phyloP scores from a whole-genome alignment of 1,139 yeast species.

The Candida sanyaensis region DNA sequence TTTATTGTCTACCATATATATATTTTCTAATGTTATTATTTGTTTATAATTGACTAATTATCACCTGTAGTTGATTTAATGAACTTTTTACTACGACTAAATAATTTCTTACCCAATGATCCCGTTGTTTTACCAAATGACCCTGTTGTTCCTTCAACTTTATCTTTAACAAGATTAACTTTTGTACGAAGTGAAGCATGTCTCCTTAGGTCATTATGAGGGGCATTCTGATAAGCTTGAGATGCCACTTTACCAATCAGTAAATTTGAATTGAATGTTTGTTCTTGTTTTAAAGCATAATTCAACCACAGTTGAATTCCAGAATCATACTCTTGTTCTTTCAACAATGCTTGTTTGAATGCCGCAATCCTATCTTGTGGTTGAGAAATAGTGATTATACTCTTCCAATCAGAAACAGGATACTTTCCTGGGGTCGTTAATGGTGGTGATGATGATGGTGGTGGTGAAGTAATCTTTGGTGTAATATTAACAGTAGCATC shows the following conservation, averaged over 20 bases:
- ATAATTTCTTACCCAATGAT: slow-evolving; percentile 44
- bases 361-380: slow-evolving; percentile 43
- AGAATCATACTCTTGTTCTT: slow-evolving; percentile 43
- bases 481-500: not conserved
- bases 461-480: slow-evolving; percentile 3
- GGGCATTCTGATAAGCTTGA: slow-evolving; percentile 49
- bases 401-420: slow-evolving; percentile 47
- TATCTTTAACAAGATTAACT: slow-evolving; percentile 46
- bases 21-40: not conserved
- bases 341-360: slow-evolving; percentile 41
- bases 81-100: slow-evolving; percentile 42
- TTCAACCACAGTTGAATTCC: slow-evolving; percentile 52
- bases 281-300: slow-evolving; percentile 37
- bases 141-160: slow-evolving; percentile 35
- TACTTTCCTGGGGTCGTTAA: slow-evolving; percentile 17
- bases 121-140: slow-evolving; percentile 38
- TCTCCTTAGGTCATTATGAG: slow-evolving; percentile 46
- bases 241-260: slow-evolving; percentile 49
- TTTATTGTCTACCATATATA: too few species aligned
- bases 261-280: slow-evolving; percentile 29
- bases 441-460: slow-evolving; percentile 1
- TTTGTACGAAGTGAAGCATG: slow-evolving; percentile 44
- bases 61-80: slow-evolving; percentile 22
- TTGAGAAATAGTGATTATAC: slow-evolving; percentile 45
- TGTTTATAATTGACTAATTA: slow-evolving; percentile 8